Base-by-base conservation (phyloP, 2,329 filamentous ascomycete genomes). In the Purpureocillium lavendulum region DNA sequence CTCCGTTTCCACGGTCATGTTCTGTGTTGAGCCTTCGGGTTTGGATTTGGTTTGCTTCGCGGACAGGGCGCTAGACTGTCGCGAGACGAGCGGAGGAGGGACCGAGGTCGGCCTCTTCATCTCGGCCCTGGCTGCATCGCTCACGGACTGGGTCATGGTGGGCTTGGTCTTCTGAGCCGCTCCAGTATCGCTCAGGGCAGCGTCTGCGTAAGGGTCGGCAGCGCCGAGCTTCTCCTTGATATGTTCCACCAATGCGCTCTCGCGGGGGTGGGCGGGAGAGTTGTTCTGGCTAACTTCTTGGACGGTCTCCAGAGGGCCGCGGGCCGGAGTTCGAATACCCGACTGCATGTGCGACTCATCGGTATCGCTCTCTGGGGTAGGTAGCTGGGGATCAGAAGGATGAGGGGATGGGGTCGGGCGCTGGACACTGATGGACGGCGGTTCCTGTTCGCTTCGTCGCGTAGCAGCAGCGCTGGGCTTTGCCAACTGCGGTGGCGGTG, bases 1-100 rank as follows among this genome's bases (percentile, higher is more conserved):
- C 62, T 98, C 92, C 0, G 92, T 96, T 66, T 98, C 92, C 12
- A 97, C 90, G 9, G 87, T 97, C 88, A 98, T 96, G 52, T 87
- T 92, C 55, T 84, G 80, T 41, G 82, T 75, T 29, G 85, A 83
- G n/a, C 80, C 81, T 56, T 94, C 86, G 21, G 77, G 68, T 57
- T 89, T 87, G 28, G 76, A 71, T 55, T 88, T 86, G 40, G 70
- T 65, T 40, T 85, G 73, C 44, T 81, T 82, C 29, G 83, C 75
- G 36, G 80, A 78, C 45, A 73, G 61, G 50, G 64, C 57, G 44
- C 74, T 80, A 8, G 86, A 87, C 44, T 84, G 86, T 67, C 60
- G 79, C 54, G 55, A 81, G 56, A 62, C 80, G 59, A 68, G 66
- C 3, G 80, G 70, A 12, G 74, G 70, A n/a, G 74, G 69, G 57